These are phyloP conservation scores for Aspergillus niger DNA, from an alignment of 2,329 filamentous ascomycete species.

Conservation along the genomic window DNA sequence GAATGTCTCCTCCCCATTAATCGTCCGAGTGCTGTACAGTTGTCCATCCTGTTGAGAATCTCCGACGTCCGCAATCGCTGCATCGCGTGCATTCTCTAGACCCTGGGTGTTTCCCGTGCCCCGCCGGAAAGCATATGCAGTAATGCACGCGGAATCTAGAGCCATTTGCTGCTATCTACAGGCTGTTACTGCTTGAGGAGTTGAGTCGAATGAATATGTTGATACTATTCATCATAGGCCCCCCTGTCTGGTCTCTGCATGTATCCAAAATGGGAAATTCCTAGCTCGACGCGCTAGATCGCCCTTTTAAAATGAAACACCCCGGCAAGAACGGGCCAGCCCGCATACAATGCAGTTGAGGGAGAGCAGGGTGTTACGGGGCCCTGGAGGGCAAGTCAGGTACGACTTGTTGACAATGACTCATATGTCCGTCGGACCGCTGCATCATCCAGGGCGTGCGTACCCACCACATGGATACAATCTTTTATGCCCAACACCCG, in stretches of 20 bases:
- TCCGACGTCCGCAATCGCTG: conserved; percentile 1
- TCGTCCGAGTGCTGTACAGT: conserved; percentile 1
- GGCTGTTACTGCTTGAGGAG: background rate
- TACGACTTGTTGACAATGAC: conserved; percentile 7
- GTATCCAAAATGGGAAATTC: background rate
- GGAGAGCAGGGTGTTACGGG: background rate
- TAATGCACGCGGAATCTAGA: background rate
- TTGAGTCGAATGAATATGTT: background rate
- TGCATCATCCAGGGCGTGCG: background rate
- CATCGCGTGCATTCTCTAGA: conserved; percentile 1
- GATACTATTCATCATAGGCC: background rate
- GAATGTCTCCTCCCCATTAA: background rate
- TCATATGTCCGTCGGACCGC: background rate
- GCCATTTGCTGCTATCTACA: background rate
- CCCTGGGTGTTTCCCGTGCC: background rate
- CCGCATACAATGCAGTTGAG: background rate
- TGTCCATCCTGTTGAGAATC: conserved; percentile 1
- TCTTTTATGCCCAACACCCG: conserved; percentile 19
- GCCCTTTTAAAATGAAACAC: background rate
- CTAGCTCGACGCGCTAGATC: background rate
- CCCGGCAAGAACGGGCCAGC: background rate
- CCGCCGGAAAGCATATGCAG: conserved; percentile 9
- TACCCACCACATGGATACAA: conserved; percentile 1
- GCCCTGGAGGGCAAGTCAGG: background rate
- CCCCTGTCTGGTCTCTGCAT: background rate